Evolutionary conservation across 495 filamentous ascomycete species (phyloP), one percentile per base, ranked within the genome.

Genomic region (Symbiotaphrina buchneri): DNA sequence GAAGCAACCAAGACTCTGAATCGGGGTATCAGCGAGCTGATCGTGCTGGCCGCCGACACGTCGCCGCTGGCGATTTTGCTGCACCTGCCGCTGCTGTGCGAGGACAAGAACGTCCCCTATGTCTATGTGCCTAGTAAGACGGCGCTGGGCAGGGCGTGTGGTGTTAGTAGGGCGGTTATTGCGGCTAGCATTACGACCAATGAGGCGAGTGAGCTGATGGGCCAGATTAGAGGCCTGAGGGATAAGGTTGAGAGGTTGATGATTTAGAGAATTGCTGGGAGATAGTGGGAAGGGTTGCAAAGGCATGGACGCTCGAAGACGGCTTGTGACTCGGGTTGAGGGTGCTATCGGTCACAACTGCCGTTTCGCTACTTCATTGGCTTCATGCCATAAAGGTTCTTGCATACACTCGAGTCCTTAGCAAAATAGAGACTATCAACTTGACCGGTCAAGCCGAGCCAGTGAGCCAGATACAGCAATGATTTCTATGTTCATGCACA

Each of bases 181-280:
- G 71, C 77, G 24, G 72, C 68, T 23, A 73, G 65, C 38, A 85
- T 94, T 45, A 92, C 81, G 22, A 82, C 76, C 42, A 95, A 94
- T 62, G 87, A 94, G 56, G 80, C 77, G 10, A 74, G 65, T 34
- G 87, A 94, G 47, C 61, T 95, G 19, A 72, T 71, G 54, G 59
- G 60, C 39, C 79, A 87, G 64, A 93, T 95, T 50, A 59, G 74
- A 35, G 54, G 61, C 27, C 54, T 95, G 44, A 92, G 85, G 64
- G 74, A 84, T 50, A 87, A 93, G 72, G 81, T 97, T 25, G 87
- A 97, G 63, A 66, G 87, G 44, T 63, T 94, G 33, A 80, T 85
- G 69, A 90, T 97, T 56, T 97, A n/a, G n/a, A n/a, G n/a, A n/a
- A n/a, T n/a, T n/a, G n/a, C n/a, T n/a, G n/a, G n/a, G n/a, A n/a